Evolutionary conservation across 768 basidiomycete species (phyloP).

Genomic region (Rhodosporidiobolus odoratus): DNA sequence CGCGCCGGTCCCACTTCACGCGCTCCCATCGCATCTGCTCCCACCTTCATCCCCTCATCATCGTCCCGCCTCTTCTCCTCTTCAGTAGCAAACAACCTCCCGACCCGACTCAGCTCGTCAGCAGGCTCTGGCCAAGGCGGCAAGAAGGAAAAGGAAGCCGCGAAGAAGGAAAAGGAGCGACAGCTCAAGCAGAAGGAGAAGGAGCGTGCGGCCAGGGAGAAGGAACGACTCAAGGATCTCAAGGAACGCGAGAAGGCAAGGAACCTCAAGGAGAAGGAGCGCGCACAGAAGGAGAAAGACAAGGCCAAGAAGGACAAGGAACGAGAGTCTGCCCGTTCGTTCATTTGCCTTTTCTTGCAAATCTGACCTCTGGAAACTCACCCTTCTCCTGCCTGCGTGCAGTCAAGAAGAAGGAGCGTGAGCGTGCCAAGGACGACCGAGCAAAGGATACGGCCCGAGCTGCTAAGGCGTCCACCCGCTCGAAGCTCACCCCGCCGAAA

Average conservation of each 20-base stretch:
- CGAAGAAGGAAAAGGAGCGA: constrained; percentile 7
- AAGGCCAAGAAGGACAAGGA: constrained; percentile 8
- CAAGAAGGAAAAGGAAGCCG: constrained; percentile 17
- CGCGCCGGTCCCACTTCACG: neutral
- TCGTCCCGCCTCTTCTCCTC: neutral
- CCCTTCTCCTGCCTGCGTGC: neutral
- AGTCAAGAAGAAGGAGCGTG: neutral
- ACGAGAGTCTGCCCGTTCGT: neutral
- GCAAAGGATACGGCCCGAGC: neutral
- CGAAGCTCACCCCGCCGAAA: constrained; percentile 28
- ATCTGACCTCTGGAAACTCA: too few species aligned
- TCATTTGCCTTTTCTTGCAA: neutral
- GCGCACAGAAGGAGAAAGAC: neutral
- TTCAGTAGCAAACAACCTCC: too few species aligned
- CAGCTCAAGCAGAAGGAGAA: constrained; percentile 18
- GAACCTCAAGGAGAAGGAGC: neutral
- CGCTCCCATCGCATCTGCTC: neutral
- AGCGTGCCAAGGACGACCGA: too few species aligned
- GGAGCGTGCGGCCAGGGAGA: constrained; percentile 10
- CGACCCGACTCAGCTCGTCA: neutral
- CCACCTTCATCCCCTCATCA: neutral
- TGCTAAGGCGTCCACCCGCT: neutral
- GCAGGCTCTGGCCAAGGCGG: constrained; percentile 26
- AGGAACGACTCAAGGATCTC: constrained; percentile 6
- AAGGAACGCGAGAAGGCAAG: neutral